Base-by-base conservation (phyloP, 257 asterid species). In the Solanum virginianum region DNA sequence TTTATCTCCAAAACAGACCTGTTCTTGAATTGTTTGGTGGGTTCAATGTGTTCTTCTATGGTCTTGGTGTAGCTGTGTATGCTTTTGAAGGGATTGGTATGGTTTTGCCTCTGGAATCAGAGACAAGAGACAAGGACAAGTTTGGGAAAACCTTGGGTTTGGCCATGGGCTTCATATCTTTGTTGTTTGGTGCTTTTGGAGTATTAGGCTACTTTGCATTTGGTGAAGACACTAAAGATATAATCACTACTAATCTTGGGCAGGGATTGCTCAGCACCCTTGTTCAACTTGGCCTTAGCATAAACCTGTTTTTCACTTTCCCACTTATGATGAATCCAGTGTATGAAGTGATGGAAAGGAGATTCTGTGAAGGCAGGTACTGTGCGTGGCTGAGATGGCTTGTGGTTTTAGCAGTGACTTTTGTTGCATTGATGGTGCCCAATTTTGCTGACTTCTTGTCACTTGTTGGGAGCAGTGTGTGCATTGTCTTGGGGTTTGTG, bases 301-400 rank as follows among this genome's bases (percentile, higher is more conserved):
- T 94, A 7, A 95, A 95, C 85, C 85, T 94, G 69, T 95, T 95
- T 90, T 89, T 94, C 32, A 89, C 97, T 1, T 92, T 94, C 59
- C 98, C 99, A 0, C 70, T 92, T 88, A 94, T 95, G 99, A 95
- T 95, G 98, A 92, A 95, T 85, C 98, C 99, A 0, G 98, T 95
- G 29, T 94, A 92, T 80, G 99, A 95, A 81, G 96, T 95, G 71
- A 89, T 94, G 81, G 99, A 95, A 90, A 94, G 99, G 90, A 90
- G 98, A 53, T 93, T 92, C 77, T 91, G 94, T 88, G 90, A 88
- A 22, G 99, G 92, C 69, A 90, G 88, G 84, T 95, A 94, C 84
- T 91, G 96, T 90, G 56, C 94, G 88, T 95, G 95, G 98, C 24
- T 93, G 83, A 90, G 99, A 80, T 94, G 96, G 98, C 56, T 72